Conservation (phyloP, 352 stramenopile species). For the Globisporangium splendens region DNA sequence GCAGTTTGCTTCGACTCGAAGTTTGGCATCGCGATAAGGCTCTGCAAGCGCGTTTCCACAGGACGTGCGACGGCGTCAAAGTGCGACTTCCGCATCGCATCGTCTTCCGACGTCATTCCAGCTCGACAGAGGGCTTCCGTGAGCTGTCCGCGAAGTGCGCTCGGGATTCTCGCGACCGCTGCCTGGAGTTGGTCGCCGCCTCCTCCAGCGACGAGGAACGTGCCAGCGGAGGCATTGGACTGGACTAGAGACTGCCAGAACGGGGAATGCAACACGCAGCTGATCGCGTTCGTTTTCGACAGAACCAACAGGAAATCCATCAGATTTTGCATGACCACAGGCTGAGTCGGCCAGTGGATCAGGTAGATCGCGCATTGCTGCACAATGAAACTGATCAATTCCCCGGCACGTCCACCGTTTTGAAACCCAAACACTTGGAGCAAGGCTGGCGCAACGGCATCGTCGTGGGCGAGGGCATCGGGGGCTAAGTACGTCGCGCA, state of each 20-base stretch:
- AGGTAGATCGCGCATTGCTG: slow-evolving; percentile 68
- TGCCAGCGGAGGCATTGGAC: slow-evolving; percentile 58
- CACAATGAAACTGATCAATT: slow-evolving; percentile 72
- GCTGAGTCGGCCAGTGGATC: slow-evolving; percentile 79
- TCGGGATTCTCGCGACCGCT: slow-evolving; percentile 58
- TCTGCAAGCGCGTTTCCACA: slow-evolving; percentile 45
- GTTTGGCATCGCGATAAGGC: slow-evolving; percentile 48
- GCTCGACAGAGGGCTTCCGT: slow-evolving; percentile 70
- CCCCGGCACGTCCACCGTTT: slow-evolving; percentile 37
- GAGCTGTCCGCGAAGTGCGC: slow-evolving; percentile 50
- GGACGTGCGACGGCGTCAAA: slow-evolving; percentile 58
- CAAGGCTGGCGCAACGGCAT: slow-evolving; percentile 41
- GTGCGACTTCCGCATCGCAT: slow-evolving; percentile 32
- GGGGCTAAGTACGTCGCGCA: slow-evolving; percentile 72
- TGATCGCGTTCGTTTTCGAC: slow-evolving; percentile 62
- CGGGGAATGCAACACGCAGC: slow-evolving; percentile 39
- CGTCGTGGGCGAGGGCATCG: slow-evolving; percentile 35
- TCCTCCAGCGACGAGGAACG: slow-evolving; percentile 32
- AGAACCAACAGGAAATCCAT: slow-evolving; percentile 75
- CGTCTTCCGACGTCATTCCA: slow-evolving; percentile 57
- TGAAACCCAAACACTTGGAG: slow-evolving; percentile 68
- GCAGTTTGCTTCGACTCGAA: slow-evolving; percentile 57
- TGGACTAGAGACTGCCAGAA: slow-evolving; percentile 78
- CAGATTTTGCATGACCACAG: slow-evolving; percentile 78
- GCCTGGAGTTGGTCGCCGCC: slow-evolving; percentile 29